Evolutionary conservation across 768 basidiomycete species (phyloP).

Genomic region (Lactarius hengduanensis): DNA sequence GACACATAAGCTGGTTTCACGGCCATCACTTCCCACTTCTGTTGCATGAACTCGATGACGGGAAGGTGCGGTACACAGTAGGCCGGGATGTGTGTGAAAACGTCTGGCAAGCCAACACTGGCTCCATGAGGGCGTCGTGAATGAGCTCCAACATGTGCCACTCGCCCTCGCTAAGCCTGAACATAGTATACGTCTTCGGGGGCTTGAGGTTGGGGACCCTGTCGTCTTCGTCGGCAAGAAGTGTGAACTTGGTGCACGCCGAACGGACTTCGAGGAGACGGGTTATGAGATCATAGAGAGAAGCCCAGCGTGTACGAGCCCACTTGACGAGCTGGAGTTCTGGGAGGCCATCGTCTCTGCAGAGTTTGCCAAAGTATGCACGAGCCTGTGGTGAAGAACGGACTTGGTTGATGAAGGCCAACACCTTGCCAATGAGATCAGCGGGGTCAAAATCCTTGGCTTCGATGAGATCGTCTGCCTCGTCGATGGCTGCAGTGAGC

Average conservation of each 20-base stretch:
- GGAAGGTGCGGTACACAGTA: background rate
- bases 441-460: background rate
- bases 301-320: background rate
- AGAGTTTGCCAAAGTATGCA: background rate
- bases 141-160: too few species aligned
- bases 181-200: background rate
- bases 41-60: slow-evolving; percentile 1
- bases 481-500: too few species aligned
- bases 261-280: background rate
- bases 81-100: background rate
- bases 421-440: background rate
- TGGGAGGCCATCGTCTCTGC: background rate
- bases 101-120: too few species aligned
- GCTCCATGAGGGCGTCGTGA: too few species aligned
- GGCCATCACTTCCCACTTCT: background rate
- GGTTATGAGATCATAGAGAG: background rate
- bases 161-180: too few species aligned
- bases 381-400: background rate
- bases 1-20: background rate
- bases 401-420: slow-evolving; percentile 1
- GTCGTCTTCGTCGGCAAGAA: background rate
- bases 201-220: background rate
- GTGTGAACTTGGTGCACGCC: background rate
- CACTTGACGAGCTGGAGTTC: background rate
- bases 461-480: too few species aligned